Percentiles rank a stretch among this genome's conserved stretches.
Evolutionary conservation across 2,329 filamentous ascomycete species (phyloP).

Genomic region (Pseudopithomyces maydicus): DNA sequence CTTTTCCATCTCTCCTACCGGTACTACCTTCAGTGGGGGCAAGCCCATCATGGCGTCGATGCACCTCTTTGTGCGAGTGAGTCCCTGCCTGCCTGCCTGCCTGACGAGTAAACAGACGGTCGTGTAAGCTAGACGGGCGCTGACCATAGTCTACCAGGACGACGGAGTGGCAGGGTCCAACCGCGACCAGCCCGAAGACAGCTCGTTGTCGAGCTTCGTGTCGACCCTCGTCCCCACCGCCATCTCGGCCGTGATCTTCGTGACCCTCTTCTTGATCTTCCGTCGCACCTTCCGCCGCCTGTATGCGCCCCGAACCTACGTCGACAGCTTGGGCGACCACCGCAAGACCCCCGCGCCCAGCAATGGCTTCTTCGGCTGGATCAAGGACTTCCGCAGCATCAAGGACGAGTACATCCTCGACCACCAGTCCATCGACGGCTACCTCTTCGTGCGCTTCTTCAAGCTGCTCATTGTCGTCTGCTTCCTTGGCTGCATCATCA

Average conservation of each 20-base stretch:
- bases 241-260: conserved; percentile 34
- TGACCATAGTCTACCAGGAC: conserved; percentile 12
- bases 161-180: conserved; percentile 21
- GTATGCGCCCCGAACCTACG: conserved; percentile 54
- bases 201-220: conserved; percentile 52
- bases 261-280: conserved; percentile 49
- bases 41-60: conserved; percentile 14
- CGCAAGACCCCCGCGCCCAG: conserved; percentile 54
- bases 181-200: conserved; percentile 44
- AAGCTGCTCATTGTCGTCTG: conserved; percentile 50
- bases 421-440: conserved; percentile 56
- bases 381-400: conserved; percentile 52
- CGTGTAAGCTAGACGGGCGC: background rate
- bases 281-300: conserved; percentile 50
- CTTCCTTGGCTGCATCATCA: conserved; percentile 50
- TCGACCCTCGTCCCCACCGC: conserved; percentile 40
- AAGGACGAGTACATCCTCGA: conserved; percentile 53
- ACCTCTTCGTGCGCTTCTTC: conserved; percentile 54
- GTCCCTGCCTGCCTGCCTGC: background rate
- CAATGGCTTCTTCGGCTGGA: conserved; percentile 59
- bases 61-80: conserved; percentile 11
- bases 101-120: background rate
- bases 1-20: background rate
- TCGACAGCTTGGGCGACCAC: conserved; percentile 48
- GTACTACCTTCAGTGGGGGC: background rate